Evolutionary conservation across 129 eudicot species (phyloP).

Genomic region (Saposhnikovia divaricata): DNA sequence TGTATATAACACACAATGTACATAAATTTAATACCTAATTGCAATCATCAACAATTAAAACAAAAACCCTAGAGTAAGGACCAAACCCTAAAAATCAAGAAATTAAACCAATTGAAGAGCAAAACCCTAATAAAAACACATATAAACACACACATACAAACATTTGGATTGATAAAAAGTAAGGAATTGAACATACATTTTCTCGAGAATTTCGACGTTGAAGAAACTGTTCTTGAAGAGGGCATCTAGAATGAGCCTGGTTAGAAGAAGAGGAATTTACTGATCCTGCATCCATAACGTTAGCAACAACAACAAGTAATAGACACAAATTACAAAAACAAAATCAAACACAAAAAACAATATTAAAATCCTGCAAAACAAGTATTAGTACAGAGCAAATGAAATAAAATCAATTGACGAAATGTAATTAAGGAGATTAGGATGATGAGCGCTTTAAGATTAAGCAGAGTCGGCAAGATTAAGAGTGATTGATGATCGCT

Average conservation of each 20-base stretch:
- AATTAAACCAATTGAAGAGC: neutral
- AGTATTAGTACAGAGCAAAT: neutral
- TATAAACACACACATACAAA: neutral
- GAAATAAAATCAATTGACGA: neutral
- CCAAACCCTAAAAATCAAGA: too few relatives aligned
- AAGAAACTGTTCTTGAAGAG: conserved; percentile 61
- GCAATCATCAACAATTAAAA: neutral
- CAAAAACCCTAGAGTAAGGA: neutral
- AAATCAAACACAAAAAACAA: neutral
- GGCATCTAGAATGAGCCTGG: conserved; percentile 45
- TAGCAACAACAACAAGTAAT: conserved; percentile 22
- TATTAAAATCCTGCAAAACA: neutral
- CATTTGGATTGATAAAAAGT: neutral
- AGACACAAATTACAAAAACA: conserved; percentile 5
- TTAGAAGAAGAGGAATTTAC: conserved; percentile 28
- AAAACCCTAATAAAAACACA: neutral
- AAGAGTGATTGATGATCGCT: conserved; percentile 9
- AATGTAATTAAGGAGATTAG: neutral
- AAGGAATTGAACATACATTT: conserved; percentile 29
- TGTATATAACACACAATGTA: neutral
- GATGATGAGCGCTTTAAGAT: neutral
- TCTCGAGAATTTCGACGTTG: conserved; percentile 56
- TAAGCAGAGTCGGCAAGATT: neutral
- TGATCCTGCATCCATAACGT: conserved; percentile 74
- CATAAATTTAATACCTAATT: neutral